Evolutionary conservation across 2,329 filamentous ascomycete species (phyloP), one percentile per base, ranked within the genome.

Genomic region (Diplodia intermedia): DNA sequence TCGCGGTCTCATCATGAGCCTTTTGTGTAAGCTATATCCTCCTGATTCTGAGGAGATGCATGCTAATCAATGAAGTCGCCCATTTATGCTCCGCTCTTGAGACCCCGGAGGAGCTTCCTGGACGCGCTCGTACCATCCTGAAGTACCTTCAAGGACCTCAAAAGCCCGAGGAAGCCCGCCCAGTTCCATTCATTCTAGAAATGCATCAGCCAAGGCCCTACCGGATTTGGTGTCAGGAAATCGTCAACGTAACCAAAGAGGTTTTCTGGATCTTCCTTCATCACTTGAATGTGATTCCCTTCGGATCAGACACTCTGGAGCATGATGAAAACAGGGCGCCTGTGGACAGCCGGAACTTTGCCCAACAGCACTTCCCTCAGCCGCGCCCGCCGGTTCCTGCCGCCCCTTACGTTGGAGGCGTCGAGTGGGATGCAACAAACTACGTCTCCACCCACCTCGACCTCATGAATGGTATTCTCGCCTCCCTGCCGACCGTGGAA

Each of bases 201-300:
- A 98, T 98, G 89, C 90, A 91, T 73, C 89, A 90, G 43, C 88
- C 93, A 61, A 88, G 94, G 0, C 94, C 94, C 0, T 99, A 97
- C 79, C 91, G 93, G 40, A 87, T 97, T 2, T 99, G 94, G 94
- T 93, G 90, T 80, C 95, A 94, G 79, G 95, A 99, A 80, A 89
- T 94, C 20, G 90, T 90, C 69, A 94, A 91, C 73, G 94, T 98
- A 57, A 97, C 94, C 52, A 97, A 97, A 79, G 94, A 99, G 78
- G 94, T 98, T 33, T 99, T 99, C 78, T 99, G 94, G 94, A 98
- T 98, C 77, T 99, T 98, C 82, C 85, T 98, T 66, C 94, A 98
- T 79, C 91, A 97, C 73, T 84, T 97, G 68, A 98, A 98, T 74
- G 90, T 97, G 55, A 86, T 98, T 47, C 86, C 92, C 26, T 79